Base-by-base conservation (phyloP, 2,329 filamentous ascomycete genomes). In the Ceratocystis smalleyi region DNA sequence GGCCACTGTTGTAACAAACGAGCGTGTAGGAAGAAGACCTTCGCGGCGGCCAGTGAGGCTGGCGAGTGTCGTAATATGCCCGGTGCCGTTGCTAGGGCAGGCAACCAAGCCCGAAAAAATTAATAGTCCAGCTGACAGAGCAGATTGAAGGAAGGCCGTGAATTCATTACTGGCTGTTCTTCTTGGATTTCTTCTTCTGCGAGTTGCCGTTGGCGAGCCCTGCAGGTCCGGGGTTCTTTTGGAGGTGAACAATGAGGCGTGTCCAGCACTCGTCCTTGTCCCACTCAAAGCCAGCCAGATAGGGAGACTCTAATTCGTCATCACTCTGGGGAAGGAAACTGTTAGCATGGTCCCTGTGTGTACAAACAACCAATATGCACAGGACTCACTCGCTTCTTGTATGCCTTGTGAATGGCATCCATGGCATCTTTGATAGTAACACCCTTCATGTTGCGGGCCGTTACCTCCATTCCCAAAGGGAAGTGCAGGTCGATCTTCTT, bases 351-450 rank as follows among this genome's bases (percentile, higher is more conserved):
- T 40, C 35, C 12, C 12, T 40, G 1, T 32, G 35, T 12, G 12
- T 15, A 40, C 12, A 5, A 40, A 40, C 12, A 3, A 65, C 49
- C 3, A 54, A 27, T 1, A 19, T 7, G 19, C 5, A 7, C 4
- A 59, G 15, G 55, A 75, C 84, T 70, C 76, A 91, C 92, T 83
- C 91, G 87, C 84, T 96, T 96, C 83, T 95, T 95, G 81, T 89
- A 95, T 70, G 88, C 83, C 81, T 96, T 96, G 81, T 96, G 81
- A 77, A 97, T 96, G 71, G 90, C 92, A 75, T 96, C 91, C 74
- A 96, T 74, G 66, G 91, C 91, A 76, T 97, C 92, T 80, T 96
- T 96, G 81, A 97, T 92, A 65, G 92, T 97, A 69, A 97, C 91
- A 65, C 92, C 92, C 76, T 91, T 92, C 71, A 91, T 78, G 77